These are phyloP conservation scores for Rhizopus sp. DNA, from an alignment of 371 early-diverging fungal species.

Conservation along the genomic window DNA sequence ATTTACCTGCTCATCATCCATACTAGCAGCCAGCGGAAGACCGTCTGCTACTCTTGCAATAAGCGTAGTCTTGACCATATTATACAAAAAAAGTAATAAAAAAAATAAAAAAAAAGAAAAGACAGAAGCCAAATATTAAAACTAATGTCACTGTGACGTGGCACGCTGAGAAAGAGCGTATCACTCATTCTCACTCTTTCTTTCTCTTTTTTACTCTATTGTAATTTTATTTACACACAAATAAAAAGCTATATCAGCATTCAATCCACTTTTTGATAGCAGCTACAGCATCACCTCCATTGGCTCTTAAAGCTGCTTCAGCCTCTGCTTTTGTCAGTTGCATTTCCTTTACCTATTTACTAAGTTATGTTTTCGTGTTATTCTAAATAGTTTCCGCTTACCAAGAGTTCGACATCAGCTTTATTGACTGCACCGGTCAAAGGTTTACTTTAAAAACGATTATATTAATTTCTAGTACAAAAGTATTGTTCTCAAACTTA, in stretches of 20 bases:
- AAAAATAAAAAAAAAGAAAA: constrained; percentile 6
- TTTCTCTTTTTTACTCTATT: not conserved
- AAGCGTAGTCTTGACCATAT: constrained; percentile 94
- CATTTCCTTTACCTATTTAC: constrained; percentile 37
- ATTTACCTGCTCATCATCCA: constrained; percentile 95
- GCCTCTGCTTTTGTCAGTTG: constrained; percentile 42
- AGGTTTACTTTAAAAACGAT: constrained; percentile 8
- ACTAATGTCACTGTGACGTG: constrained; percentile 8
- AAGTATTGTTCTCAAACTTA: constrained; percentile 5
- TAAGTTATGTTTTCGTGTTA: not conserved
- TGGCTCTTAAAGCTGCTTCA: constrained; percentile 40
- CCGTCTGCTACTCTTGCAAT: constrained; percentile 95
- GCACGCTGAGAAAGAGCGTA: not conserved
- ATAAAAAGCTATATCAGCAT: constrained; percentile 7
- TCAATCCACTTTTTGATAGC: constrained; percentile 42
- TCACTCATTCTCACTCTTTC: too few species aligned
- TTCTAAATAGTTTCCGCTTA: constrained; percentile 6
- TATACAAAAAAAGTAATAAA: constrained; percentile 3
- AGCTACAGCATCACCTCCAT: constrained; percentile 42
- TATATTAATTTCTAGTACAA: too few species aligned
- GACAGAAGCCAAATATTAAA: not conserved
- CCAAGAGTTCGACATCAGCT: constrained; percentile 26
- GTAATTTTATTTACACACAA: not conserved
- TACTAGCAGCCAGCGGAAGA: constrained; percentile 93
- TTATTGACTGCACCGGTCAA: constrained; percentile 15